These are phyloP conservation scores for Inga leiocalycina DNA, from an alignment of 306 rosid species.

Conservation along the genomic window DNA sequence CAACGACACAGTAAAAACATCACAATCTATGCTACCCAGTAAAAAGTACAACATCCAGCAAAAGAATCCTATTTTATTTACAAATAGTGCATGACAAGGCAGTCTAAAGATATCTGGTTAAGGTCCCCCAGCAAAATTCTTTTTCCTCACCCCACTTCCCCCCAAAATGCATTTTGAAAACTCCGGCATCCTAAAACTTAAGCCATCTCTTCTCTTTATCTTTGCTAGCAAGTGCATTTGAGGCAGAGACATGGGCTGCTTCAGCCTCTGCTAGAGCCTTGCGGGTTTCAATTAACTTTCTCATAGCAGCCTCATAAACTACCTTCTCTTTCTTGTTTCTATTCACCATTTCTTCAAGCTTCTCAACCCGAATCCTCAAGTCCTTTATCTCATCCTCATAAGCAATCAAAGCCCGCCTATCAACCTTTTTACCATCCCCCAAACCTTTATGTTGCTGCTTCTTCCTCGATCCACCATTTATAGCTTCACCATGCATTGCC, in stretches of 20 bases:
- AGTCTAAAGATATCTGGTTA: conserved; percentile 18
- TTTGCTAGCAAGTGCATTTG: conserved; percentile 74
- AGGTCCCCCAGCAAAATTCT: conserved; percentile 14
- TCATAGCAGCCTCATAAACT: conserved; percentile 84
- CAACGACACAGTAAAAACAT: not conserved
- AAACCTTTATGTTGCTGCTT: conserved; percentile 61
- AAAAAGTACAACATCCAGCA: conserved; percentile 9
- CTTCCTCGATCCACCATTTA: conserved; percentile 52
- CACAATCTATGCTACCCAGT: conserved; percentile 1
- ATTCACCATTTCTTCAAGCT: conserved; percentile 88
- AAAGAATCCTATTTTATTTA: conserved; percentile 14
- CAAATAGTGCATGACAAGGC: conserved; percentile 13
- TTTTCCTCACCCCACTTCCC: not conserved
- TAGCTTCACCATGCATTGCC: conserved; percentile 62
- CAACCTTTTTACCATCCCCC: conserved; percentile 70
- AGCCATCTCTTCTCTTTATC: conserved; percentile 97
- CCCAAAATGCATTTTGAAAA: not conserved
- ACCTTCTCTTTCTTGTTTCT: conserved; percentile 78
- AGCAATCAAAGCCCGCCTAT: conserved; percentile 69
- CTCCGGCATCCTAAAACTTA: conserved; percentile 60
- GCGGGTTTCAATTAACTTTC: conserved; percentile 73
- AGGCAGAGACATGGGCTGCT: conserved; percentile 82
- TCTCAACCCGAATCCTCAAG: conserved; percentile 62
- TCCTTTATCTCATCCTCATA: conserved; percentile 82
- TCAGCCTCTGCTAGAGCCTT: conserved; percentile 74